phyloP scores from a whole-genome alignment of 2,329 filamentous ascomycete genomes.

The Nemania sp. region DNA sequence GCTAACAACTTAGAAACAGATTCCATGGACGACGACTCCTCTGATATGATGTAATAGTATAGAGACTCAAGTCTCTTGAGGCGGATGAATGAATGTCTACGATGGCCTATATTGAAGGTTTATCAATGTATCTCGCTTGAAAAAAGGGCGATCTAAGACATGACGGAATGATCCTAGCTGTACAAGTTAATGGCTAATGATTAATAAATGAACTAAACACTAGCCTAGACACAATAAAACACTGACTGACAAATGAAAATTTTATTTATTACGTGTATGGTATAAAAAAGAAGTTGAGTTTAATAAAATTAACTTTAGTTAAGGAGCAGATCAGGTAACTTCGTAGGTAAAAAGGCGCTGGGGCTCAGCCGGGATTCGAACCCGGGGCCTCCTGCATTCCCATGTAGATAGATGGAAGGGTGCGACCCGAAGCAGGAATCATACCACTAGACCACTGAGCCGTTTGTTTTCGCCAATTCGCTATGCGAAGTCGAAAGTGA shows the following conservation, averaged over 20 bases:
- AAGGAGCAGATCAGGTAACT: neutral
- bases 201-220: too few species aligned
- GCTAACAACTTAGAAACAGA: neutral
- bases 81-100: too few species aligned
- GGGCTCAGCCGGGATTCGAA: conserved; percentile 36
- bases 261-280: too few species aligned
- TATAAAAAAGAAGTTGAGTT: too few species aligned
- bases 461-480: neutral
- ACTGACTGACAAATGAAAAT: too few species aligned
- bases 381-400: conserved; percentile 33
- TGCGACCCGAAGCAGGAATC: conserved; percentile 31
- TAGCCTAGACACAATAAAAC: too few species aligned
- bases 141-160: too few species aligned
- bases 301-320: neutral
- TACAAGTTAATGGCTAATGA: too few species aligned
- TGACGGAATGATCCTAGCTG: too few species aligned
- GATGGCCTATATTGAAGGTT: too few species aligned
- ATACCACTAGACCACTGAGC: conserved; percentile 33
- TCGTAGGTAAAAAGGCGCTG: conserved; percentile 11
- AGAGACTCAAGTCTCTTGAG: too few species aligned
- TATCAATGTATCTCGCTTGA: too few species aligned
- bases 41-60: neutral
- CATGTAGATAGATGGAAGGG: conserved; percentile 24
- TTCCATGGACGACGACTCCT: neutral
- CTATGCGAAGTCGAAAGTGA: neutral